Conservation (phyloP, 495 filamentous ascomycete species). For the Aspergillus egyptiacus region DNA sequence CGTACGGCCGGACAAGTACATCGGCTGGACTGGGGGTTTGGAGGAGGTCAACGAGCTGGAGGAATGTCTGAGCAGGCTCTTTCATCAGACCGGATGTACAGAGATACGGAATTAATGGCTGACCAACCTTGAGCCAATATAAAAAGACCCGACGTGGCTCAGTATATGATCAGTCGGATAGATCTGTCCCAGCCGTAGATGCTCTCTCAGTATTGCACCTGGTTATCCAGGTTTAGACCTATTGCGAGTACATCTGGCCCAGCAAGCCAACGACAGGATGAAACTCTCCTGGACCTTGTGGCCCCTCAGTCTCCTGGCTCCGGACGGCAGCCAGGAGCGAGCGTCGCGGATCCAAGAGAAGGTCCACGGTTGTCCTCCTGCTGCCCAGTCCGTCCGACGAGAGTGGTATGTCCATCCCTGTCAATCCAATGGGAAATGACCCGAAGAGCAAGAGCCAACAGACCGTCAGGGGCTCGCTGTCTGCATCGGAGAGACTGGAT, state of each 20-base stretch:
- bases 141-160: too few relatives aligned
- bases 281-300: background rate
- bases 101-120: too few relatives aligned
- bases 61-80: background rate
- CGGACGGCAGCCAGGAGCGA: background rate
- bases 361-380: background rate
- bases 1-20: background rate
- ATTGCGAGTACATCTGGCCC: too few relatives aligned
- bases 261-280: too few relatives aligned
- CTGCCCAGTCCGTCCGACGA: background rate
- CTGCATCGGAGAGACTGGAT: constrained; percentile 26
- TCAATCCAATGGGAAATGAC: too few relatives aligned
- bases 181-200: too few relatives aligned
- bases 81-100: too few relatives aligned
- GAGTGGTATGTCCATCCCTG: background rate
- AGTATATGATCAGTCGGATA: too few relatives aligned
- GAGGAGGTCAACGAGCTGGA: background rate
- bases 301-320: background rate
- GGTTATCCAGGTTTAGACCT: too few relatives aligned
- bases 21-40: background rate
- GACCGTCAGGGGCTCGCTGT: constrained; percentile 34
- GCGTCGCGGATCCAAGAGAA: background rate
- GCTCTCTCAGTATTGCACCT: too few relatives aligned
- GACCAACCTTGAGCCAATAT: too few relatives aligned
- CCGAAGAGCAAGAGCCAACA: background rate